Conservation (phyloP, 495 filamentous ascomycete genomes). For the Penicillium arizonense region DNA sequence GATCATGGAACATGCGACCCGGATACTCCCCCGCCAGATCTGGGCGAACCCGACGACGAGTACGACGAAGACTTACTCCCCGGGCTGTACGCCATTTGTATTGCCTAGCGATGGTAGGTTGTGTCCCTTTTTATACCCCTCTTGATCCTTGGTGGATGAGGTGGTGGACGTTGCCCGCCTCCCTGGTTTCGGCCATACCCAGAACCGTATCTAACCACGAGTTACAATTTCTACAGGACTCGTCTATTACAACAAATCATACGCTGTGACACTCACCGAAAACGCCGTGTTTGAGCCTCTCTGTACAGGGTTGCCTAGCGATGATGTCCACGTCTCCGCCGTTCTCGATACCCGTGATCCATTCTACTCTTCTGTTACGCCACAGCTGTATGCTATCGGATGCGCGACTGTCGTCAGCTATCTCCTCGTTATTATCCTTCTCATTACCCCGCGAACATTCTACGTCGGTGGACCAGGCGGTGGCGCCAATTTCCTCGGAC, state of each 20-base stretch:
- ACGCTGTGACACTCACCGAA: conserved; percentile 57
- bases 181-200: background rate
- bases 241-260: conserved; percentile 56
- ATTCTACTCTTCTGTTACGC: conserved; percentile 89
- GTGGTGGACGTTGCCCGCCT: background rate
- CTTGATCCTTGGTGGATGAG: background rate
- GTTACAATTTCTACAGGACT: conserved; percentile 37
- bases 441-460: conserved; percentile 88
- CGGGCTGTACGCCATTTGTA: conserved; percentile 60
- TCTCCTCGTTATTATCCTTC: conserved; percentile 88
- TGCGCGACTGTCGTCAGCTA: conserved; percentile 90
- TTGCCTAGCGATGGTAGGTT: conserved; percentile 54
- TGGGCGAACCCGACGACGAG: conserved; percentile 51
- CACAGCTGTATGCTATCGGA: conserved; percentile 88
- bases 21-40: conserved; percentile 48
- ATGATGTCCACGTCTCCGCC: conserved; percentile 33
- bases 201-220: background rate
- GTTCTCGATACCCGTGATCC: conserved; percentile 69
- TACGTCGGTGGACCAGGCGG: conserved; percentile 72
- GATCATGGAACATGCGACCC: conserved; percentile 41
- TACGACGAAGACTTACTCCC: conserved; percentile 31
- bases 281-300: conserved; percentile 62
- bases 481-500: conserved; percentile 69
- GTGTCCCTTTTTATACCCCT: background rate
- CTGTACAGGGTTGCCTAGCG: conserved; percentile 47